Evolutionary conservation across 352 stramenopile genomes (phyloP).

Genomic region (Phytophthora constricta): DNA sequence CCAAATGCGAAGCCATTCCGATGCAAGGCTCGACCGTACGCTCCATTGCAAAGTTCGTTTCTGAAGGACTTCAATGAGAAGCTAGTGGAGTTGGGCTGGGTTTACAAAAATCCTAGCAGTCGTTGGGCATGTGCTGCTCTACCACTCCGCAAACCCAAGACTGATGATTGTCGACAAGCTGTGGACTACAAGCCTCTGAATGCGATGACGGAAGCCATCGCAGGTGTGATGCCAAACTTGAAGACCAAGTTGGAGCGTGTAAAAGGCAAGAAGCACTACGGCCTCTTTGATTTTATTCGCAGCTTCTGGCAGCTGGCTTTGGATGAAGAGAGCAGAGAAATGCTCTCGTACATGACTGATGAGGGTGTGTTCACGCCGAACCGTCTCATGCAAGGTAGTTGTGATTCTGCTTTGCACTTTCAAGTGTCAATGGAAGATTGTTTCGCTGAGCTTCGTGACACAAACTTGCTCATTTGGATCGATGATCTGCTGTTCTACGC

Average conservation of each 20-base stretch:
- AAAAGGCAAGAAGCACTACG: constrained; percentile 7
- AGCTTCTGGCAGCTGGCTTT: constrained; percentile 30
- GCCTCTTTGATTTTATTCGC: constrained; percentile 27
- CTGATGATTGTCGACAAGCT: not conserved
- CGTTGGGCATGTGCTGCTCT: constrained; percentile 4
- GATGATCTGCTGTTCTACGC: constrained; percentile 36
- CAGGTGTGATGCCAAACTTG: constrained; percentile 21
- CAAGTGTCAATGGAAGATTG: constrained; percentile 5
- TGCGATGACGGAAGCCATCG: constrained; percentile 12
- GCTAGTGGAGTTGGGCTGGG: constrained; percentile 2
- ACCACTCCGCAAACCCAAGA: not conserved
- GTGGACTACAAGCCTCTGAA: constrained; percentile 20
- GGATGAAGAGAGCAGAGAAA: constrained; percentile 13
- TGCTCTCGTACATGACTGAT: constrained; percentile 32
- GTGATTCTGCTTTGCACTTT: not conserved
- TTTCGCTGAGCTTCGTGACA: not conserved
- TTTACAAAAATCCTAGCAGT: not conserved
- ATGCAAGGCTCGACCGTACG: constrained; percentile 18
- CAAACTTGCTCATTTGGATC: constrained; percentile 32
- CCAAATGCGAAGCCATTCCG: not conserved
- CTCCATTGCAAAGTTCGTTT: constrained; percentile 4
- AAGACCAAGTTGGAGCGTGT: constrained; percentile 11
- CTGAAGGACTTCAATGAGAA: constrained; percentile 11
- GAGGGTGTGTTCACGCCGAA: not conserved
- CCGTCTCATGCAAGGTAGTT: constrained; percentile 9